Conservation (phyloP, 31 red algal genomes). For the Odonthalia washingtoniensis region DNA sequence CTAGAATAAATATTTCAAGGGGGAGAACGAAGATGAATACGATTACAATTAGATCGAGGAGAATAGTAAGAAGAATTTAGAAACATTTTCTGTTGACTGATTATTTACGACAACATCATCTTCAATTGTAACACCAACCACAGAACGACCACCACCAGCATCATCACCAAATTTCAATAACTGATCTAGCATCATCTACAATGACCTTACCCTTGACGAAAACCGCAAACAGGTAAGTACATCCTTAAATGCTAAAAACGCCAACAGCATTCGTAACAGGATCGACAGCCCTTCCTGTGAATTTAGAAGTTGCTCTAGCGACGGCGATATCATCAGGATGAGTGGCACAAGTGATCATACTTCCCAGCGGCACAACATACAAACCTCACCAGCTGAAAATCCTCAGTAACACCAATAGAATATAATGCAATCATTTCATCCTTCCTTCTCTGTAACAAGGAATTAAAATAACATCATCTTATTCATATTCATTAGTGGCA, state of each 20-base stretch:
- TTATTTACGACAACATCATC: too few species aligned
- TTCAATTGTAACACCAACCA: constrained; percentile 25
- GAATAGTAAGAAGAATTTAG: too few species aligned
- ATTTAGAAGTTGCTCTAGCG: constrained; percentile 57
- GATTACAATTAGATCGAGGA: too few species aligned
- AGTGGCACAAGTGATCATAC: constrained; percentile 62
- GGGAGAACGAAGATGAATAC: too few species aligned
- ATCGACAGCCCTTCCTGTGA: constrained; percentile 51
- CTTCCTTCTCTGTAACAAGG: constrained; percentile 61
- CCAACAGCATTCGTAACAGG: too few species aligned
- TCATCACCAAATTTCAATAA: constrained; percentile 57
- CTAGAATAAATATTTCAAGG: too few species aligned
- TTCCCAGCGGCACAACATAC: constrained; percentile 45
- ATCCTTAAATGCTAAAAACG: too few species aligned
- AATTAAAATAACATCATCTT: constrained; percentile 57
- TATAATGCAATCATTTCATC: constrained; percentile 58
- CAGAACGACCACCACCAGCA: neutral
- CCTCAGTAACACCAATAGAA: too few species aligned
- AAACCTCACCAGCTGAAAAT: constrained; percentile 50
- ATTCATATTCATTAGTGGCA: constrained; percentile 38
- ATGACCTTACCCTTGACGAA: constrained; percentile 66
- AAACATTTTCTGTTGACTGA: too few species aligned
- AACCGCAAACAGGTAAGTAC: too few species aligned
- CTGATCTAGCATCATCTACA: too few species aligned
- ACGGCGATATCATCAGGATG: constrained; percentile 55